A percentile compares a stretch with the other conserved stretches of the same genome.
Evolutionary conservation across 352 stramenopile species (phyloP).

Genomic region (Blastocystis sp.): DNA sequence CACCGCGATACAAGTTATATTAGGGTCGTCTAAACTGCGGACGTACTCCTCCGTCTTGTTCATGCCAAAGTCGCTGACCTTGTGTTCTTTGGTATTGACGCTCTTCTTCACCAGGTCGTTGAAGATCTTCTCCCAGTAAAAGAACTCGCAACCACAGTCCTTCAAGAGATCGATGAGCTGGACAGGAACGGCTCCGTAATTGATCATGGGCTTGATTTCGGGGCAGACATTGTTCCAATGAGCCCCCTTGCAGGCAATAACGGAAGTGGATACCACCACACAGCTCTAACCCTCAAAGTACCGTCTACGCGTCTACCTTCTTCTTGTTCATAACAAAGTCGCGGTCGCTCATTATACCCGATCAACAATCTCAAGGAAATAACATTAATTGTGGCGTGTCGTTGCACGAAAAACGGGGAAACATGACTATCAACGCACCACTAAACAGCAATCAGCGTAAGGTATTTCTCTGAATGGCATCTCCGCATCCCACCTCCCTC

Average conservation of each 20-base stretch:
- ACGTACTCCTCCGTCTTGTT: constrained; percentile 18
- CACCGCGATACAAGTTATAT: background rate
- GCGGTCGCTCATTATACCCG: constrained; percentile 39
- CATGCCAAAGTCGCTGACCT: background rate
- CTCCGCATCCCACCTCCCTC: too few relatives aligned
- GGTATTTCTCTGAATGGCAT: too few relatives aligned
- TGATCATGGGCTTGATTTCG: constrained; percentile 12
- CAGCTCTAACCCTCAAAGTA: constrained; percentile 5
- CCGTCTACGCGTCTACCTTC: background rate
- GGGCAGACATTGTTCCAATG: constrained; percentile 18
- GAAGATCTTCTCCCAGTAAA: constrained; percentile 28
- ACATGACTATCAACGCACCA: too few relatives aligned
- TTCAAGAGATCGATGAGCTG: constrained; percentile 30
- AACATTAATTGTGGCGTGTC: too few relatives aligned
- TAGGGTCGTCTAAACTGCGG: background rate
- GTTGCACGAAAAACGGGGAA: too few relatives aligned
- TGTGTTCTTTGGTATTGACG: background rate
- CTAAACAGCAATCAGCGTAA: too few relatives aligned
- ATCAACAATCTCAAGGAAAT: too few relatives aligned
- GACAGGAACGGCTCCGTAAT: constrained; percentile 15
- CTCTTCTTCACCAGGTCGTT: background rate
- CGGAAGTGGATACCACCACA: constrained; percentile 18
- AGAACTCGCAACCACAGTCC: constrained; percentile 33
- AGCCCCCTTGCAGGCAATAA: background rate
- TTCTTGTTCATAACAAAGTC: constrained; percentile 48